Percentiles rank a stretch among this genome's conserved stretches.
These are phyloP conservation scores for Yamadazyma blattariae DNA, from an alignment of 1,139 yeast species.

Conservation along the genomic window DNA sequence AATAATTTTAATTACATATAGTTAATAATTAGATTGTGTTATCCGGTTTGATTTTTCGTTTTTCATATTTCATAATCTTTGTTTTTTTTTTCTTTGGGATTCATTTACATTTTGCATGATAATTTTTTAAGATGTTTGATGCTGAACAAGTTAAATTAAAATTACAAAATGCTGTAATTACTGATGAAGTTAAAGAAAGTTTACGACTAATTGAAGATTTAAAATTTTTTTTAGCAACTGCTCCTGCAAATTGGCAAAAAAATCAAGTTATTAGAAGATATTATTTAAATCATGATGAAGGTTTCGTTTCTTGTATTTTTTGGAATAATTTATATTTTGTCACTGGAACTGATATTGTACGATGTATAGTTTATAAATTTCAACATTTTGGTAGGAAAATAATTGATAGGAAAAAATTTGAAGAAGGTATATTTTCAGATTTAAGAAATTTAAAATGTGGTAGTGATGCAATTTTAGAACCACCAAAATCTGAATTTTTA, in stretches of 20 bases:
- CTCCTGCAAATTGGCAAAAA: slow-evolving; percentile 93
- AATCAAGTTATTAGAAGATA: slow-evolving; percentile 85
- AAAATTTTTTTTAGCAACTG: slow-evolving; percentile 83
- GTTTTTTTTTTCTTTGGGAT: no score
- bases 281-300: slow-evolving; percentile 84
- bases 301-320: slow-evolving; percentile 84
- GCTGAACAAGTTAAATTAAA: slow-evolving; percentile 4
- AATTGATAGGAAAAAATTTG: slow-evolving; percentile 86
- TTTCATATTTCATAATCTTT: no score
- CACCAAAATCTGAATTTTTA: slow-evolving; percentile 82
- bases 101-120: no score
- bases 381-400: slow-evolving; percentile 87
- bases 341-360: slow-evolving; percentile 94
- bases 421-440: slow-evolving; percentile 94
- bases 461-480: slow-evolving; percentile 82
- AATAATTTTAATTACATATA: no score
- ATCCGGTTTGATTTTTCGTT: no score
- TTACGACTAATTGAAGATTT: slow-evolving; percentile 69
- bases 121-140: slow-evolving; percentile 7
- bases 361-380: slow-evolving; percentile 86
- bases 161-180: slow-evolving; percentile 10
- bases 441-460: slow-evolving; percentile 84
- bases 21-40: no score
- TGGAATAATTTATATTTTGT: slow-evolving; percentile 91
- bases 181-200: slow-evolving; percentile 43